A percentile compares a stretch with the other conserved stretches of the same genome.
phyloP scores from a whole-genome alignment of 129 eudicot genomes.

The Helianthus tuberosus region DNA sequence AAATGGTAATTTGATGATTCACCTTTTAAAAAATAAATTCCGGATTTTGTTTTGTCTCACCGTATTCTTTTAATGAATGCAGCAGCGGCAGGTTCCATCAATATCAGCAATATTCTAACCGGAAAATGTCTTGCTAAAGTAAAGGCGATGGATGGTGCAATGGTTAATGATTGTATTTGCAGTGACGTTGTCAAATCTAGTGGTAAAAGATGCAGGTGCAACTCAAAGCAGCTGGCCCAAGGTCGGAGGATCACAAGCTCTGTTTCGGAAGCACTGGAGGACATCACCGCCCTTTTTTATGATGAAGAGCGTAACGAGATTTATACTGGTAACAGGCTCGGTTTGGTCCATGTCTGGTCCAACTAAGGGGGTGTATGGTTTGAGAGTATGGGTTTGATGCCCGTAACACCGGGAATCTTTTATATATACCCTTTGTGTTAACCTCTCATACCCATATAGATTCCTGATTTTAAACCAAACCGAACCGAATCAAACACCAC shows the following conservation, averaged over 20 bases:
- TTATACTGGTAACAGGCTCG: constrained; percentile 88
- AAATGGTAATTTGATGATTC: constrained; percentile 9
- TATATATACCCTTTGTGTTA: neutral
- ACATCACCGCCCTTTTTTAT: constrained; percentile 93
- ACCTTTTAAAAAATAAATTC: neutral
- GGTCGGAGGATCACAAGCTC: constrained; percentile 61
- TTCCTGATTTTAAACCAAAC: too few species aligned
- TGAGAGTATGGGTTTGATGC: constrained; percentile 2
- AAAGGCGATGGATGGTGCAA: constrained; percentile 50
- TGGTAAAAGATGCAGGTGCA: constrained; percentile 49
- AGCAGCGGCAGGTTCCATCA: constrained; percentile 90
- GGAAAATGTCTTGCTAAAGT: constrained; percentile 97
- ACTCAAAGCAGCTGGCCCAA: constrained; percentile 46
- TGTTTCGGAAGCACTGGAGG: constrained; percentile 83
- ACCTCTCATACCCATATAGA: too few species aligned
- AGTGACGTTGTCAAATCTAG: constrained; percentile 31
- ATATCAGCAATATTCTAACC: constrained; percentile 88
- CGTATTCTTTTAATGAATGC: constrained; percentile 14
- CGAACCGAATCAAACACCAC: neutral
- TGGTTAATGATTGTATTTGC: constrained; percentile 55
- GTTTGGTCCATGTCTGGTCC: constrained; percentile 96
- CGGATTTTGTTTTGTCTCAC: neutral
- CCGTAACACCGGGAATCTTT: constrained; percentile 2
- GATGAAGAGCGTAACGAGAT: constrained; percentile 97
- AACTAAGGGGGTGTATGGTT: constrained; percentile 40